phyloP scores from a whole-genome alignment of 1,284 basidiomycete genomes.

The Cutaneotrichosporon spelunceum region DNA sequence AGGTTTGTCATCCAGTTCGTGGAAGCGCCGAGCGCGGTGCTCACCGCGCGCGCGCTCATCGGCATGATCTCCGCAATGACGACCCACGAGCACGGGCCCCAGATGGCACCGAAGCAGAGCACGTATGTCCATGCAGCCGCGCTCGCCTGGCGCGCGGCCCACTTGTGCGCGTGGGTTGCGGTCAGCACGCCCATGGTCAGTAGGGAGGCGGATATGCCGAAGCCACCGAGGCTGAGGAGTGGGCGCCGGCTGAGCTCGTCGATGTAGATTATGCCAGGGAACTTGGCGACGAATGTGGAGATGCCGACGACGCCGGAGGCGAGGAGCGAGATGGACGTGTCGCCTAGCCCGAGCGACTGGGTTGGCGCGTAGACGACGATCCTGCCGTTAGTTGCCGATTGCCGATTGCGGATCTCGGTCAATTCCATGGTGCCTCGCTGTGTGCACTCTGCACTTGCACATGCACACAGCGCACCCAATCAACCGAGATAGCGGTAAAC shows the following conservation, averaged over 20 bases:
- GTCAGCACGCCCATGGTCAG: constrained; percentile 27
- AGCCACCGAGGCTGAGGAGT: constrained; percentile 26
- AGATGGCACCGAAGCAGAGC: constrained; percentile 20
- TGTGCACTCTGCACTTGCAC: no score
- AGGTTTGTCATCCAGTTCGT: constrained; percentile 32
- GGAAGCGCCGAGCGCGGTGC: constrained; percentile 24
- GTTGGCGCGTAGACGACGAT: constrained; percentile 27
- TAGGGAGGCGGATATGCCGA: constrained; percentile 30
- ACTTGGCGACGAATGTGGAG: constrained; percentile 39
- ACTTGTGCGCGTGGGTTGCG: constrained; percentile 18
- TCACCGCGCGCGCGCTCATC: constrained; percentile 21
- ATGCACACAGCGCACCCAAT: no score
- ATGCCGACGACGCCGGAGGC: constrained; percentile 48
- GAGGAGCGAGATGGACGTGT: constrained; percentile 37
- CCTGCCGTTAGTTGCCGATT: neutral
- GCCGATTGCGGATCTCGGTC: neutral
- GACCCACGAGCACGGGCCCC: constrained; percentile 28
- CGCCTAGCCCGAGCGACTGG: constrained; percentile 29
- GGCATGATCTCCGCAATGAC: constrained; percentile 29
- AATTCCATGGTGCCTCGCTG: no score
- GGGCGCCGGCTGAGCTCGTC: constrained; percentile 35
- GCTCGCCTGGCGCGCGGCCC: constrained; percentile 7
- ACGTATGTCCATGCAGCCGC: constrained; percentile 25
- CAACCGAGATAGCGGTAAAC: neutral
- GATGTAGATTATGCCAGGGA: constrained; percentile 36